Conservation (phyloP, 2,329 filamentous ascomycete genomes). For the Grosmannia penicillata region DNA sequence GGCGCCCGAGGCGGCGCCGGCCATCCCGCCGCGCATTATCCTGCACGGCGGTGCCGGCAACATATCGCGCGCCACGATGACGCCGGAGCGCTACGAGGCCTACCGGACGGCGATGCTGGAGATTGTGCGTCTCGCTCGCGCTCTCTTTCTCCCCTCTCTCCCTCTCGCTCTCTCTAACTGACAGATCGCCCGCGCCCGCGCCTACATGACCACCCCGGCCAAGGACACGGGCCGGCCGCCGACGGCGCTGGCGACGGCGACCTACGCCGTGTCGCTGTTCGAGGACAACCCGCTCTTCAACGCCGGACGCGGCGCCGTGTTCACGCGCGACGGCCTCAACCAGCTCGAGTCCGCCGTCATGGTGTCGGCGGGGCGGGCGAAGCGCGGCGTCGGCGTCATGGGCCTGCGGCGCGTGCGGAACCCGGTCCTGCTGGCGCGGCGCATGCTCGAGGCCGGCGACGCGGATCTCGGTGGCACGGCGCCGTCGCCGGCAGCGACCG, state of each 20-base stretch:
- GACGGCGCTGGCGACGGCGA: constrained; percentile 57
- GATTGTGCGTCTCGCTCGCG: constrained; percentile 30
- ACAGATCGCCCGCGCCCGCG: constrained; percentile 28
- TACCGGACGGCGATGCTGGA: constrained; percentile 46
- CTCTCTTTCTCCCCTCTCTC: not conserved
- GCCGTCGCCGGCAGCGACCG: constrained; percentile 11
- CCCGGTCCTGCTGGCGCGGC: constrained; percentile 58
- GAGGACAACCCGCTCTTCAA: constrained; percentile 79
- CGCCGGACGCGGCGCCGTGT: constrained; percentile 69
- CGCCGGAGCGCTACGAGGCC: constrained; percentile 38
- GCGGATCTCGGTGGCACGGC: constrained; percentile 26
- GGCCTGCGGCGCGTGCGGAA: constrained; percentile 62
- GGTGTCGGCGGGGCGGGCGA: constrained; percentile 58
- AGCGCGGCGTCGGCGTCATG: constrained; percentile 66
- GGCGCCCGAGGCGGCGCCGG: no score
- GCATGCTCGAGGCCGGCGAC: constrained; percentile 55
- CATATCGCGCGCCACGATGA: constrained; percentile 43
- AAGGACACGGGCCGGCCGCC: constrained; percentile 16
- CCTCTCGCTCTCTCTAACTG: not conserved
- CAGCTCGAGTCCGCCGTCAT: constrained; percentile 81
- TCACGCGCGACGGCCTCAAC: constrained; percentile 67
- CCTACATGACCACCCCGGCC: constrained; percentile 26
- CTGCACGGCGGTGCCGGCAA: constrained; percentile 63
- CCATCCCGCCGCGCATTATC: constrained; percentile 46
- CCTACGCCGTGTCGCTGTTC: constrained; percentile 58